These are phyloP conservation scores for Salix exigua DNA, from an alignment of 345 rosid species.

Conservation along the genomic window DNA sequence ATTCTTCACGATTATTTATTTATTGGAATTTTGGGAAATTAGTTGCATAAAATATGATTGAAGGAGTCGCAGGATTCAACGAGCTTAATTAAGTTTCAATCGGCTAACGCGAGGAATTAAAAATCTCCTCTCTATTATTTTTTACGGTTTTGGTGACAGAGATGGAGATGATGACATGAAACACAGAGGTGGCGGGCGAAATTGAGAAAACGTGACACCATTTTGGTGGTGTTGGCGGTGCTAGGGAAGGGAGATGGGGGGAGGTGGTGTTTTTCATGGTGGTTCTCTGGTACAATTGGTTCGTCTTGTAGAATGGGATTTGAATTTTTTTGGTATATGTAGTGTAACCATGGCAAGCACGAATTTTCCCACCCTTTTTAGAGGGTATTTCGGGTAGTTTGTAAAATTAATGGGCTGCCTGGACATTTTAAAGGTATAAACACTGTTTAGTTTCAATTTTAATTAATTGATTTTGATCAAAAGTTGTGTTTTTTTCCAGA, in stretches of 20 bases:
- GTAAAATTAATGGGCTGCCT: not conserved
- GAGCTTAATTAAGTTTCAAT: too few relatives aligned
- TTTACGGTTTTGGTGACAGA: not conserved
- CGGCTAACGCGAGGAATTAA: too few relatives aligned
- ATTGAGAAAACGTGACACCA: not conserved
- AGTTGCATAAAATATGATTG: too few relatives aligned
- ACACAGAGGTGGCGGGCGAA: not conserved
- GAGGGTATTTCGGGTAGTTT: slow-evolving; percentile 16
- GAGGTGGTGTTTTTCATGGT: not conserved
- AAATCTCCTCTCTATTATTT: not conserved
- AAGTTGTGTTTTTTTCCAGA: not conserved
- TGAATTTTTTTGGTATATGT: not conserved
- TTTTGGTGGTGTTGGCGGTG: not conserved
- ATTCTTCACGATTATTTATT: too few relatives aligned
- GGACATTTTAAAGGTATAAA: not conserved
- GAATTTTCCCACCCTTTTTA: slow-evolving; percentile 18
- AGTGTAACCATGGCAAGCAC: too few relatives aligned
- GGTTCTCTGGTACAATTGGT: not conserved
- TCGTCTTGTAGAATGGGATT: not conserved
- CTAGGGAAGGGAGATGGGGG: not conserved
- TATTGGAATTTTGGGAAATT: too few relatives aligned
- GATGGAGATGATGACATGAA: not conserved
- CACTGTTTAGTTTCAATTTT: not conserved
- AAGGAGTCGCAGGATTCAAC: too few relatives aligned
- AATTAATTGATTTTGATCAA: not conserved